Percentiles rank a stretch among this genome's conserved stretches.
Evolutionary conservation across 306 rosid genomes (phyloP).

Genomic region (Fragaria vesca): DNA sequence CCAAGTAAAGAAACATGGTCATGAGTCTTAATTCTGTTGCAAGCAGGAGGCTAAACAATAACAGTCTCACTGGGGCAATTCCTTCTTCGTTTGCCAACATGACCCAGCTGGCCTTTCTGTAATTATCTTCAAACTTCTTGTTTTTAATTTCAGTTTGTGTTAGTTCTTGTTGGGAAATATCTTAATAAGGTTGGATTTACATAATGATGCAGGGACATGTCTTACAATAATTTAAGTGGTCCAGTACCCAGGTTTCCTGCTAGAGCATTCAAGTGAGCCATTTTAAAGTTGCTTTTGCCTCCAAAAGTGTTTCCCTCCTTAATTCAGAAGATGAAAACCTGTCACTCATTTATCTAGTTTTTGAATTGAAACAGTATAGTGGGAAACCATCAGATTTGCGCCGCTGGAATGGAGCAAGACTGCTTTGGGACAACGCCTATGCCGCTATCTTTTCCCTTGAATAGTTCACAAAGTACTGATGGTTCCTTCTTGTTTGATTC

Average conservation of each 20-base stretch:
- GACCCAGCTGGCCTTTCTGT: slow-evolving; percentile 76
- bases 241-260: slow-evolving; percentile 69
- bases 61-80: slow-evolving; percentile 69
- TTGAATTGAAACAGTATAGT: slow-evolving; percentile 51
- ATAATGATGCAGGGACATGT: slow-evolving; percentile 66
- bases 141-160: neutral
- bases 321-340: neutral
- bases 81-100: slow-evolving; percentile 80
- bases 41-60: slow-evolving; percentile 81
- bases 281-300: slow-evolving; percentile 7
- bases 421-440: slow-evolving; percentile 51
- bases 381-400: slow-evolving; percentile 84
- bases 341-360: slow-evolving; percentile 20
- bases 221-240: slow-evolving; percentile 79
- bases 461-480: slow-evolving; percentile 63
- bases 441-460: slow-evolving; percentile 33
- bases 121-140: slow-evolving; percentile 34
- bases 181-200: slow-evolving; percentile 4
- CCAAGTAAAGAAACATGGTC: neutral
- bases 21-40: slow-evolving; percentile 26
- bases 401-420: slow-evolving; percentile 46
- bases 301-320: neutral
- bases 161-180: neutral
- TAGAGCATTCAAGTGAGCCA: slow-evolving; percentile 77
- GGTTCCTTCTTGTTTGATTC: slow-evolving; percentile 23